These are phyloP conservation scores for Penicillium steckii DNA, from an alignment of 495 filamentous ascomycete genomes.

Conservation along the genomic window DNA sequence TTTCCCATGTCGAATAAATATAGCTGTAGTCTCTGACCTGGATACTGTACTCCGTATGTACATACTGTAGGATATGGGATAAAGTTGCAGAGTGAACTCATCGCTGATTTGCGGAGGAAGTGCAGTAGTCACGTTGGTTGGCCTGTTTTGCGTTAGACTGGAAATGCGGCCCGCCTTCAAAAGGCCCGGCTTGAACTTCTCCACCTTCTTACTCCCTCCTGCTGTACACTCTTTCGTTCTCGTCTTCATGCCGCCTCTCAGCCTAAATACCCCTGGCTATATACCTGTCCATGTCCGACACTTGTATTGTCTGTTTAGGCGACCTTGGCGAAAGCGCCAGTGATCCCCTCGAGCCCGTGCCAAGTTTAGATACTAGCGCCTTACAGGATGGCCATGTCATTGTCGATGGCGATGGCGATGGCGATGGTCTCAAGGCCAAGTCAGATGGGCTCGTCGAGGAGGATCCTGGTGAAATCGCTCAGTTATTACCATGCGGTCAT, in stretches of 20 bases:
- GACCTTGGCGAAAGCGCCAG: constrained; percentile 68
- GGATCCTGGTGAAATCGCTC: constrained; percentile 56
- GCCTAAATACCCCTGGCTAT: constrained; percentile 29
- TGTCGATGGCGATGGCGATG: background rate
- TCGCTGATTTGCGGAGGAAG: constrained; percentile 27
- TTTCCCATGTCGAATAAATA: too few species aligned
- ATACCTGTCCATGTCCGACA: constrained; percentile 73
- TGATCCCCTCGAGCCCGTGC: constrained; percentile 47
- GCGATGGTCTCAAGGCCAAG: constrained; percentile 35
- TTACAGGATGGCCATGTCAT: constrained; percentile 2
- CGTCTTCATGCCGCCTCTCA: constrained; percentile 50
- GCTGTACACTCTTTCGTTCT: constrained; percentile 25
- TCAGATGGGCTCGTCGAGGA: constrained; percentile 31
- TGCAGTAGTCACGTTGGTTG: constrained; percentile 41
- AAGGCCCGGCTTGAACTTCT: constrained; percentile 39
- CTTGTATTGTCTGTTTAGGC: constrained; percentile 95
- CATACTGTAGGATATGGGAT: too few species aligned
- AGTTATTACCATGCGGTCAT: constrained; percentile 77
- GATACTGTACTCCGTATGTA: too few species aligned
- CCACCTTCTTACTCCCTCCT: constrained; percentile 36
- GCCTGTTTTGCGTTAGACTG: constrained; percentile 45
- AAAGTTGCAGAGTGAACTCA: too few species aligned
- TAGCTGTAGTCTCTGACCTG: too few species aligned
- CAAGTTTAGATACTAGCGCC: constrained; percentile 37
- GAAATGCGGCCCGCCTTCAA: constrained; percentile 44